Base-by-base conservation (phyloP, 148 eudicot genomes). In the Chenopodium suecicum region DNA sequence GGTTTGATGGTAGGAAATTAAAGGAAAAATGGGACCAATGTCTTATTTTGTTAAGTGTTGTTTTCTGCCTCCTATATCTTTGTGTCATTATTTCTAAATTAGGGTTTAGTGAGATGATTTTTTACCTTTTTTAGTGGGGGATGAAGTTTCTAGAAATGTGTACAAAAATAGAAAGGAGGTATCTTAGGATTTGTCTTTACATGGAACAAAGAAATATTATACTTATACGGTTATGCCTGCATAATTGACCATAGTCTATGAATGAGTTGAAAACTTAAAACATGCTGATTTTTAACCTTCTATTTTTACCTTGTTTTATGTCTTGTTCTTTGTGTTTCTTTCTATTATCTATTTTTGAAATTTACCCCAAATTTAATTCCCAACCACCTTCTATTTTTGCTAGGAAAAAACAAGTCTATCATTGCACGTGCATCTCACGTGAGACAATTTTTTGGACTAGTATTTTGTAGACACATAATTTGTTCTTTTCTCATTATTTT, bases 181-280 rank as follows among this genome's bases (percentile, higher is more conserved):
- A 84, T 84, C 86, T 84, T 77, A 81, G 86, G 73, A 84, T 81
- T 81, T 84, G 86, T 84, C 84, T 84, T 84, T 82, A 81, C 86
- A 70, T 81, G 78, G 77, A 81, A 50, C 56, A 37, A 69, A 65
- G 34, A 46, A 84, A 69, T 25, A n/a, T 76, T 52, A 56, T 63
- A 37, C 44, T 37, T 37, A 37, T 37, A 37, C 44, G 6, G 7
- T 37, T 37, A 37, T 37, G 6, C 44, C 44, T 63, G 73, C 73
- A 71, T 70, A 22, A 64, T 70, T 69, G 69, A 80, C 72, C 73
- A 71, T 73, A 23, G 9, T 70, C 1, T 41, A 56, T 41, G 14
- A 10, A 2, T 31, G 4, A 56, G 19, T n/a, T 72, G 44, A 78
- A 65, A 77, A 46, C 25, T 47, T 37, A 13, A 11, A 41, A 37